A percentile compares a stretch with the other conserved stretches of the same genome.
Conservation (phyloP, 106 monocot species). For the Dendrobium huoshanense region DNA sequence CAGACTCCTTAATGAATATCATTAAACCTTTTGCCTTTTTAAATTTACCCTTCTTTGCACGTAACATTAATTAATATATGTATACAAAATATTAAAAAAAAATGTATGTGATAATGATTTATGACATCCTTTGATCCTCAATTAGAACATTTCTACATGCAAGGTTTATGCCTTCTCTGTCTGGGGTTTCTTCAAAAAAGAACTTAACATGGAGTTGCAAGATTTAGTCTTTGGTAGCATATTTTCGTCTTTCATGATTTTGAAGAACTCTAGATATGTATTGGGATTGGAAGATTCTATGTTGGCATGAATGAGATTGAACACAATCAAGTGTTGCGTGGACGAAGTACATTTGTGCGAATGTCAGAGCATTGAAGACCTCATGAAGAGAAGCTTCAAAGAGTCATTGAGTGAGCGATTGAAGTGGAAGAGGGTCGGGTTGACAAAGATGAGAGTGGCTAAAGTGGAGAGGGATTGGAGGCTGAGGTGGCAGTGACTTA, state of each 20-base stretch:
- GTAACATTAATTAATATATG: constrained; percentile 76
- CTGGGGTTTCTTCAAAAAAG: constrained; percentile 5
- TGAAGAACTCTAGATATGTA: background rate
- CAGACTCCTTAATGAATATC: constrained; percentile 46
- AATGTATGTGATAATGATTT: constrained; percentile 52
- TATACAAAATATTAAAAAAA: too few relatives aligned
- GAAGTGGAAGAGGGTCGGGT: background rate
- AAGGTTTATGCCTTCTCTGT: constrained; percentile 38
- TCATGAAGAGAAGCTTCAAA: background rate
- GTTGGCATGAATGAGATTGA: background rate
- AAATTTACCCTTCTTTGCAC: constrained; percentile 61
- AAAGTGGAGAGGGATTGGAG: background rate
- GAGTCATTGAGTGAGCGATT: background rate
- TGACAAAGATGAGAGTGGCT: background rate
- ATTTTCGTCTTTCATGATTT: background rate
- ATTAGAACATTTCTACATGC: constrained; percentile 72
- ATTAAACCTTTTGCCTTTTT: constrained; percentile 57
- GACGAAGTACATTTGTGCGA: background rate
- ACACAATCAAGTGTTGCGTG: background rate
- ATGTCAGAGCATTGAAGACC: background rate
- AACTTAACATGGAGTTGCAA: background rate
- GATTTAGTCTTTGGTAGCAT: background rate
- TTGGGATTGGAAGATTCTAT: background rate
- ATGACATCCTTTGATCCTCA: constrained; percentile 24
- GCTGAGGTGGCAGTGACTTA: background rate